These are phyloP conservation scores for Synchytrium microbalum DNA, from an alignment of 371 early-diverging fungal genomes.

Conservation along the genomic window DNA sequence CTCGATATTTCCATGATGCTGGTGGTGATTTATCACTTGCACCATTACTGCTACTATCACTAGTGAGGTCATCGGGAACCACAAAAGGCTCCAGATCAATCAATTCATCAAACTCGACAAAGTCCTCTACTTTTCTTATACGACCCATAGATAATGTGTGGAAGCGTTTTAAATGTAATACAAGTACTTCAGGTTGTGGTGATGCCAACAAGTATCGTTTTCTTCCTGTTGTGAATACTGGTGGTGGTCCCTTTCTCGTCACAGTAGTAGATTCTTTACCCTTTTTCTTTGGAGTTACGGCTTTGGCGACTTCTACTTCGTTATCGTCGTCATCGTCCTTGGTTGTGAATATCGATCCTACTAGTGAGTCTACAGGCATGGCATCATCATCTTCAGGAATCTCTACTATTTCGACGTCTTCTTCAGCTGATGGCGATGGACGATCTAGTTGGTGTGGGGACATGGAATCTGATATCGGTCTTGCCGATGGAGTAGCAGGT, in stretches of 20 bases:
- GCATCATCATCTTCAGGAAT: neutral
- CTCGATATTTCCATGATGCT: neutral
- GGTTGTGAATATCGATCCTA: neutral
- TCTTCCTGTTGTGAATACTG: slow-evolving; percentile 13
- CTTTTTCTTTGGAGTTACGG: neutral
- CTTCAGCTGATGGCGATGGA: neutral
- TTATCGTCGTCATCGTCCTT: too few species aligned
- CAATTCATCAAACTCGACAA: slow-evolving; percentile 26
- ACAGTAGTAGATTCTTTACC: neutral
- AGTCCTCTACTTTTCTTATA: slow-evolving; percentile 27
- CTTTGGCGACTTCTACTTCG: too few species aligned
- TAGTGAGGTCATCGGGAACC: slow-evolving; percentile 17
- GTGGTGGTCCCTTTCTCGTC: neutral
- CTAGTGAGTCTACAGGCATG: neutral
- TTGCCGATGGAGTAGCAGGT: neutral
- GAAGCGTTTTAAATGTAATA: slow-evolving; percentile 38
- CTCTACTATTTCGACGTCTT: neutral
- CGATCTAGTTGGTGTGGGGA: neutral
- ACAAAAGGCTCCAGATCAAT: slow-evolving; percentile 26
- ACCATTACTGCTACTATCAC: neutral
- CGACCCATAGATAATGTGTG: slow-evolving; percentile 20
- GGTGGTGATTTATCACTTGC: slow-evolving; percentile 3
- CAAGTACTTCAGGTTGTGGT: slow-evolving; percentile 25
- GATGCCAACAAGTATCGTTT: slow-evolving; percentile 34
- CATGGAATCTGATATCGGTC: neutral